Evolutionary conservation across 2,329 filamentous ascomycete genomes (phyloP).

Genomic region (Sordariomycetes sp.): DNA sequence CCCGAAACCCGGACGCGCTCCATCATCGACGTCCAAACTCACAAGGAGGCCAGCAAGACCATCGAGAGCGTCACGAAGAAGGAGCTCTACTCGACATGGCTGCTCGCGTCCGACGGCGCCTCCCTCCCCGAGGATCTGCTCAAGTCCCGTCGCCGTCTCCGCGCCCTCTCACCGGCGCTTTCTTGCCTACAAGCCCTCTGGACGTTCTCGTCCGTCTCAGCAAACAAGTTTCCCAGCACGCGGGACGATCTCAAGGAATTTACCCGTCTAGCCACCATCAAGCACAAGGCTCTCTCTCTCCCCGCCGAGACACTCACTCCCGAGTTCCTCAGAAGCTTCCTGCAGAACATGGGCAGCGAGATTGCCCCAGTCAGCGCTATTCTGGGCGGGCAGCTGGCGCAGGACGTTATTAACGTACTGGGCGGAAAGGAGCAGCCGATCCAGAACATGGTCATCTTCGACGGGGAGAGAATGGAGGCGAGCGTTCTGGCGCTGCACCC

Average conservation of each 20-base stretch:
- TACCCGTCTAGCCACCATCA: constrained; percentile 66
- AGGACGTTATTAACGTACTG: constrained; percentile 95
- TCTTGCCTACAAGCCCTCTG: constrained; percentile 84
- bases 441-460: constrained; percentile 89
- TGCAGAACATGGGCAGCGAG: constrained; percentile 79
- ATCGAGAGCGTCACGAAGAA: constrained; percentile 86
- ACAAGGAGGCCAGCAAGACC: constrained; percentile 56
- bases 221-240: constrained; percentile 43
- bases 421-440: constrained; percentile 87
- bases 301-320: constrained; percentile 58
- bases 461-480: constrained; percentile 71
- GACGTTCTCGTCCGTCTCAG: constrained; percentile 58
- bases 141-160: constrained; percentile 58
- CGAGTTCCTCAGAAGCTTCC: constrained; percentile 71
- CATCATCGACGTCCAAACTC: constrained; percentile 62
- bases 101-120: constrained; percentile 72
- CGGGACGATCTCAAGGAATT: constrained; percentile 65
- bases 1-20: constrained; percentile 71
- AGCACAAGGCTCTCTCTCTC: constrained; percentile 65
- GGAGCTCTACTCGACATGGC: constrained; percentile 81
- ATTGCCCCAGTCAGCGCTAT: constrained; percentile 82
- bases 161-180: constrained; percentile 72
- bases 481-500: constrained; percentile 78
- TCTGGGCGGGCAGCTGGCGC: constrained; percentile 80
- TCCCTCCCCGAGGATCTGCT: constrained; percentile 59